Evolutionary conservation across 306 rosid species (phyloP), one percentile per base, ranked within the genome.

Genomic region (Cicer judaicum): DNA sequence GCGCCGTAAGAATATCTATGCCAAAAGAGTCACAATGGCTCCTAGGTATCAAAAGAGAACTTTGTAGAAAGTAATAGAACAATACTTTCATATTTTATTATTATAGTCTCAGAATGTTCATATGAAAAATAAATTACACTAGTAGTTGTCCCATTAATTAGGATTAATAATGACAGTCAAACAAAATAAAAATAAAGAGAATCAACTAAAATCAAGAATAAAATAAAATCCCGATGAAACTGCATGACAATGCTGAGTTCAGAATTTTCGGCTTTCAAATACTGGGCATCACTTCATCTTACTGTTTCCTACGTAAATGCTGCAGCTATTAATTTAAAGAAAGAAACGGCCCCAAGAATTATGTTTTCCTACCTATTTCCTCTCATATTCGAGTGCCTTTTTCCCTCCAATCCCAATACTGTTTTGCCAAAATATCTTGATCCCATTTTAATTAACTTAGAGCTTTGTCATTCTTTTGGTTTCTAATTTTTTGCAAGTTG

Each of bases 401-500:
- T 41, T 21, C 39, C 15, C 62, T 4, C 21, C 72, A 19, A 10
- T 44, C 21, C 71, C 19, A 8, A 16, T 0, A 61, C 9, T 15
- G n/a, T 15, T 40, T 64, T 40, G 48, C 47, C 61, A 50, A 13
- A 24, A 61, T 70, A 19, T 54, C 42, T 12, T 54, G 61, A 57
- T 76, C 78, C 47, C 74, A 63, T 34, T 78, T 72, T 64, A 68
- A 21, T 73, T 69, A 44, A 56, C 46, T 75, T 76, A 13, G 49
- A 56, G 10, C 54, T 65, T 79, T 70, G 71, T 65, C 54, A 53
- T 74, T 82, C 56, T 64, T 59, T 42, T 68, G 77, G 75, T 60
- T 76, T 74, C 72, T 81, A 38, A 74, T 67, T 55, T 65, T 79
- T 62, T 67, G 19, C 57, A 69, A 71, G 63, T 68, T 84, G 11